These are phyloP conservation scores for Paramecium primaurelia DNA, from an alignment of 73 alveolate species.

Conservation along the genomic window DNA sequence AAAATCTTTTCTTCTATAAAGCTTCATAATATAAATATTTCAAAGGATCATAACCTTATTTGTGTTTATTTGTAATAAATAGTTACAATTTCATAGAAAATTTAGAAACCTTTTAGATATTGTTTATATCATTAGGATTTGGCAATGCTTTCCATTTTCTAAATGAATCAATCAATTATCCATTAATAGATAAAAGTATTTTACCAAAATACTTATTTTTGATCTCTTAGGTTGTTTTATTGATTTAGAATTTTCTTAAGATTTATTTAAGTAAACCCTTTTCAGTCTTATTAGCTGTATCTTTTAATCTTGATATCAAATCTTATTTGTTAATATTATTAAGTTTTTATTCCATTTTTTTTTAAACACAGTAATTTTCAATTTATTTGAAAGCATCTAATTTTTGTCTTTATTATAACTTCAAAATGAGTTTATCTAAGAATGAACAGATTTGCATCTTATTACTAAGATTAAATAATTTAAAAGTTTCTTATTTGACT, in stretches of 20 bases:
- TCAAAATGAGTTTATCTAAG: background rate
- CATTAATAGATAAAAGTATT: background rate
- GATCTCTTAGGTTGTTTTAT: background rate
- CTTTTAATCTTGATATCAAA: background rate
- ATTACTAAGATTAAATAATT: background rate
- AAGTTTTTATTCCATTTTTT: background rate
- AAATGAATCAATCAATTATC: background rate
- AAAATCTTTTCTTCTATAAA: background rate
- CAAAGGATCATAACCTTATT: constrained; percentile 12
- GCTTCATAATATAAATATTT: background rate
- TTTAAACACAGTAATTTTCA: background rate
- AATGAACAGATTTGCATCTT: background rate
- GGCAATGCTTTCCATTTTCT: background rate
- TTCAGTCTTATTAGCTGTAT: background rate
- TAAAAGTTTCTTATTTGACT: background rate
- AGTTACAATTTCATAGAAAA: background rate
- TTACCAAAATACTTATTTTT: background rate
- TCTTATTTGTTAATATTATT: background rate
- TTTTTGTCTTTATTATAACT: background rate
- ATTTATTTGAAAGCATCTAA: background rate
- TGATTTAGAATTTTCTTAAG: background rate
- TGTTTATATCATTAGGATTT: background rate
- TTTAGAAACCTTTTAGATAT: background rate
- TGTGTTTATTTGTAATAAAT: background rate
- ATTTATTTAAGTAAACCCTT: background rate